Evolutionary conservation across 495 filamentous ascomycete species (phyloP).

Genomic region (Glutinoglossum americanum): DNA sequence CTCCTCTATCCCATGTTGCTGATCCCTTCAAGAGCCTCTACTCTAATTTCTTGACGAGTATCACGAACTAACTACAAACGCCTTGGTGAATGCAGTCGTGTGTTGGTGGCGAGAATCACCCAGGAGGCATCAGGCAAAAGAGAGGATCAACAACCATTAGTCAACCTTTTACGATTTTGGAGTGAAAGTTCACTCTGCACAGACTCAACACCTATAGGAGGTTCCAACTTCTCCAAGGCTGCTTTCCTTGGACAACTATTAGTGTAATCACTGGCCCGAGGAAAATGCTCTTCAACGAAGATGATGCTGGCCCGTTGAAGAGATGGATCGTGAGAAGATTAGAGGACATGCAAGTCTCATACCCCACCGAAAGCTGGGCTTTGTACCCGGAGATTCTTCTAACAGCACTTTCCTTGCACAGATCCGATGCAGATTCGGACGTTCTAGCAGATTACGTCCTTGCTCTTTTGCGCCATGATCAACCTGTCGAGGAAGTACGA

Average conservation of each 20-base stretch:
- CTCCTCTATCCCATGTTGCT: neutral
- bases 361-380: neutral
- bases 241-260: neutral
- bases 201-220: neutral
- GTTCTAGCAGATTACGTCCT: slow-evolving; percentile 91
- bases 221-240: neutral
- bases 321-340: slow-evolving; percentile 77
- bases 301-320: slow-evolving; percentile 53
- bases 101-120: too few species aligned
- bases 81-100: neutral
- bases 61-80: neutral
- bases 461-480: slow-evolving; percentile 69
- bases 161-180: neutral
- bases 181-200: neutral
- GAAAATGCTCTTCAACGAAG: slow-evolving; percentile 59
- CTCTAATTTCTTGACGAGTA: neutral
- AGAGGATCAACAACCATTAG: neutral
- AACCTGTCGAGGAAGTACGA: slow-evolving; percentile 48
- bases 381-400: neutral
- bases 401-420: slow-evolving; percentile 15
- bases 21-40: neutral
- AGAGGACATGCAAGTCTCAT: slow-evolving; percentile 59
- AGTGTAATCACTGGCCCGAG: too few species aligned
- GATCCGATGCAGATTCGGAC: slow-evolving; percentile 85
- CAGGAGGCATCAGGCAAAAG: too few species aligned